Conservation (phyloP, 352 stramenopile genomes). For the Elongisporangium prolatum region DNA sequence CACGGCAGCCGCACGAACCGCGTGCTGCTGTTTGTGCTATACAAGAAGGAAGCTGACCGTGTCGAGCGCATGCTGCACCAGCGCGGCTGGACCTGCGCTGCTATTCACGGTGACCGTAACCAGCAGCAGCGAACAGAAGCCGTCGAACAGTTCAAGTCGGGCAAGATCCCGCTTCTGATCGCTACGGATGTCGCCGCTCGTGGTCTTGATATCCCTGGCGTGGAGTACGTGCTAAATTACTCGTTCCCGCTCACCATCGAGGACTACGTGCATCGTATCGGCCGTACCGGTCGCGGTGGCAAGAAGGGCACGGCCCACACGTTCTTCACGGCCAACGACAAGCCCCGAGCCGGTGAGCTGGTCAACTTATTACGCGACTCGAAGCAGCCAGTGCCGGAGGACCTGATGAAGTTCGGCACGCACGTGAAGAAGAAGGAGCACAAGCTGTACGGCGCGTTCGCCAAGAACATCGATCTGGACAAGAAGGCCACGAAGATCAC, state of each 20-base stretch:
- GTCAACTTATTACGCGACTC: conserved; percentile 95
- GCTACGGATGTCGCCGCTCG: conserved; percentile 96
- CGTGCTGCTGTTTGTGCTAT: conserved; percentile 96
- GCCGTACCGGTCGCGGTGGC: conserved; percentile 91
- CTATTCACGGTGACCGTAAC: conserved; percentile 96
- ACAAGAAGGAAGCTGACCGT: conserved; percentile 98
- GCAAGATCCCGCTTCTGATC: conserved; percentile 92
- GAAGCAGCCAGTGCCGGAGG: conserved; percentile 91
- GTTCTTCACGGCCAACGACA: conserved; percentile 98
- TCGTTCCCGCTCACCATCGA: conserved; percentile 98
- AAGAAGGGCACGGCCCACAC: conserved; percentile 95
- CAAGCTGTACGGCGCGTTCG: conserved; percentile 98
- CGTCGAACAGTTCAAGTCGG: conserved; percentile 94
- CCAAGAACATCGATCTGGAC: conserved; percentile 90
- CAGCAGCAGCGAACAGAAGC: conserved; percentile 90
- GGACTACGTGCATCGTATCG: conserved; percentile 96
- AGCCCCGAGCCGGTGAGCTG: conserved; percentile 94
- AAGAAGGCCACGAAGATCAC: conserved; percentile 99
- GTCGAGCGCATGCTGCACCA: conserved; percentile 92
- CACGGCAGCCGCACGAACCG: conserved; percentile 89
- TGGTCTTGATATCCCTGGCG: conserved; percentile 96
- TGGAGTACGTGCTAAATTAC: conserved; percentile 97
- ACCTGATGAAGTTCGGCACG: conserved; percentile 97
- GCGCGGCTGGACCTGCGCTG: conserved; percentile 90
- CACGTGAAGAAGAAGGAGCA: conserved; percentile 99